Evolutionary conservation across 2,329 filamentous ascomycete genomes (phyloP).

Genomic region (Hymenoscyphus repandus): DNA sequence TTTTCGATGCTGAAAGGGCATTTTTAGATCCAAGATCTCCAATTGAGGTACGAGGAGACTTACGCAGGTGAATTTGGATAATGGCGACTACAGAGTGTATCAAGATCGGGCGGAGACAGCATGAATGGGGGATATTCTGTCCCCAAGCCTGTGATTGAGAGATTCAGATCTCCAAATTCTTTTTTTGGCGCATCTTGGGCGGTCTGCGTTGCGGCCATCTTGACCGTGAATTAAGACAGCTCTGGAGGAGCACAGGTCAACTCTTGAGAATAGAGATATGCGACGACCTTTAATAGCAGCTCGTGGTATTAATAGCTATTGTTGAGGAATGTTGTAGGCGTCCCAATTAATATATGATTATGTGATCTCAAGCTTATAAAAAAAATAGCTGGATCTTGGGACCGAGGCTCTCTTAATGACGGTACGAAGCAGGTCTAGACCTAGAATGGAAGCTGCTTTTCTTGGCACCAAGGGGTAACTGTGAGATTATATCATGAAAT

Average conservation of each 20-base stretch:
- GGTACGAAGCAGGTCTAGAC: neutral
- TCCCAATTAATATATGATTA: too few relatives aligned
- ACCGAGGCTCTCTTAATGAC: neutral
- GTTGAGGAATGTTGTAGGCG: too few relatives aligned
- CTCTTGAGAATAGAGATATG: neutral
- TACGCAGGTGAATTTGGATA: constrained; percentile 57
- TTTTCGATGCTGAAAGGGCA: constrained; percentile 49
- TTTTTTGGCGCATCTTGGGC: constrained; percentile 15
- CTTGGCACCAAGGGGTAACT: neutral
- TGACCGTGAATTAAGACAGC: neutral
- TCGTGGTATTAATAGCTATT: too few relatives aligned
- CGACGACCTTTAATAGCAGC: too few relatives aligned
- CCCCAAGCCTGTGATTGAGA: constrained; percentile 56
- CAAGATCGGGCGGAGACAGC: constrained; percentile 46
- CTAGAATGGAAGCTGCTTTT: neutral
- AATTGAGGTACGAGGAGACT: constrained; percentile 26
- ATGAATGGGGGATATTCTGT: constrained; percentile 54
- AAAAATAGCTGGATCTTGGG: neutral
- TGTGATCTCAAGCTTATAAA: neutral
- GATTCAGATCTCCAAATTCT: constrained; percentile 44
- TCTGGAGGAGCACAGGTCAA: neutral
- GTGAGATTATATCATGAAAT: neutral
- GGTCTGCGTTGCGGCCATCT: constrained; percentile 13
- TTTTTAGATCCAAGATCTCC: constrained; percentile 2
- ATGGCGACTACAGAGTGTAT: constrained; percentile 48